Evolutionary conservation across 768 basidiomycete genomes (phyloP).

Genomic region (Dioszegia aurantiaca): DNA sequence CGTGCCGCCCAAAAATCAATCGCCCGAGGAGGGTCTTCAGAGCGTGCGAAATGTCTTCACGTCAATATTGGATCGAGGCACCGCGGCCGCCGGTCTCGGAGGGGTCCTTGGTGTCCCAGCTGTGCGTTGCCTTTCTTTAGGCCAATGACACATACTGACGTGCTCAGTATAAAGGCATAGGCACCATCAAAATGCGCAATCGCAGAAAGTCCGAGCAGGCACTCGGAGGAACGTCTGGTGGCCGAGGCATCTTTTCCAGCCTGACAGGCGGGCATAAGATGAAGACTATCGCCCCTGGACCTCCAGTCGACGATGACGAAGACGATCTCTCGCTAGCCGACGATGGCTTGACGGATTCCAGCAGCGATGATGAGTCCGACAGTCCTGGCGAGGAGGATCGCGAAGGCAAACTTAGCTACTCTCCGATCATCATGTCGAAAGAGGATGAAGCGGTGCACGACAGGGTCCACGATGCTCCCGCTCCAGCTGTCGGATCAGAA

Average conservation of each 20-base stretch:
- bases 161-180: conserved; percentile 50
- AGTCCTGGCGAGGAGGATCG: conserved; percentile 38
- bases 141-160: conserved; percentile 8
- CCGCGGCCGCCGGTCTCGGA: conserved; percentile 15
- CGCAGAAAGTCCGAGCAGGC: conserved; percentile 7
- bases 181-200: conserved; percentile 45
- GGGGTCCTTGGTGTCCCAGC: conserved; percentile 49
- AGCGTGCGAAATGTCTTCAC: conserved; percentile 56
- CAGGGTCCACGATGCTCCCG: background rate
- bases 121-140: conserved; percentile 25
- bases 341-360: conserved; percentile 36
- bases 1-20: conserved; percentile 42
- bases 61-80: conserved; percentile 25
- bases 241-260: conserved; percentile 17
- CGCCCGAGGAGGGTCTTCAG: conserved; percentile 50
- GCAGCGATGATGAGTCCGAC: conserved; percentile 36
- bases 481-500: background rate
- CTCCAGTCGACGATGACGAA: conserved; percentile 53
- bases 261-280: conserved; percentile 29
- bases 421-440: background rate
- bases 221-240: background rate
- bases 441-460: background rate
- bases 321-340: conserved; percentile 43
- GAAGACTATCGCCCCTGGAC: conserved; percentile 57
- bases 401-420: conserved; percentile 1